Evolutionary conservation across 306 rosid genomes (phyloP), one percentile per base, ranked within the genome.

Genomic region (Cicer pinnatifidum): DNA sequence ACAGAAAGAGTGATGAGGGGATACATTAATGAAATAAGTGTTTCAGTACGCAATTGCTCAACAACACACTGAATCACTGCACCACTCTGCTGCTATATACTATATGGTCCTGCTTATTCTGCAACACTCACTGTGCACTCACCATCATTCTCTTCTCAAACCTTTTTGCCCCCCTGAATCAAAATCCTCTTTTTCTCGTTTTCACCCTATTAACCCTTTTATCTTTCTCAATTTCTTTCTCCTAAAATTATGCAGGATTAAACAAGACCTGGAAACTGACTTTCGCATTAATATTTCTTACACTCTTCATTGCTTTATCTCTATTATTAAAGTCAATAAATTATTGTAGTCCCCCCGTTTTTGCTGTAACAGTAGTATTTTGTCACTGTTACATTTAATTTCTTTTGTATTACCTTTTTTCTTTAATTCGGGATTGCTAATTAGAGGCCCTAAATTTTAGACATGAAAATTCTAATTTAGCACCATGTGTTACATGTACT

Each of bases 21-120:
- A 75, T 70, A 74, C 76, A 85, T 75, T 81, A 83, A 81, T 89
- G 89, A 72, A 67, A 73, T 28, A 78, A 77, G 78, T 38, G 44
- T n/a, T 63, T 71, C 53, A 80, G 75, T 87, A 91, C 86, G 89
- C 95, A 86, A 91, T 83, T 76, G 86, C 83, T 61, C 88, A 86
- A 85, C 91, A 85, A 85, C 88, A 82, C 87, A 86, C 84, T 82
- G 85, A 82, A 68, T 60, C 86, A 71, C 88, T 85, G 88, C 69
- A 19, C 64, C 52, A 3, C 77, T 71, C 78, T 58, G 28, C 28
- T 23, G 2, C 28, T 23, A 23, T 23, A 23, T 23, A 23, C 28
- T 23, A 23, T 23, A 23, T 23, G 43, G 10, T 73, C 73, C 63
- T 73, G 19, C 9, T 45, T 8, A 40, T 80, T 75, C 85, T 23